phyloP scores from a whole-genome alignment of 2,329 filamentous ascomycete species.

The Didymella keratinophila region DNA sequence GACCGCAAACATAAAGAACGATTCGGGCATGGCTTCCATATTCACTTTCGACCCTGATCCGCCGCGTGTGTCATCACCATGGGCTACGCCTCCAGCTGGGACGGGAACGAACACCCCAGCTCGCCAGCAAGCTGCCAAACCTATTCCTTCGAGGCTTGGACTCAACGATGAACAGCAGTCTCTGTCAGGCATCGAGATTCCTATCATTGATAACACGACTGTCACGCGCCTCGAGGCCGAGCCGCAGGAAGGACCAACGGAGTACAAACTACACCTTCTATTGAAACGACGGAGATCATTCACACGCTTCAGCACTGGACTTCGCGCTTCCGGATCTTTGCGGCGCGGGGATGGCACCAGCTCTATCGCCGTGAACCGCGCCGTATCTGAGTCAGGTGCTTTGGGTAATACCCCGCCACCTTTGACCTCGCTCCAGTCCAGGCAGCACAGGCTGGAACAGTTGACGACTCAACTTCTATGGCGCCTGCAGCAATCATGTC shows the following conservation, averaged over 20 bases:
- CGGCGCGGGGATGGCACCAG: constrained; percentile 52
- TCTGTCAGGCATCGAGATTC: constrained; percentile 7
- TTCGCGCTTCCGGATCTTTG: constrained; percentile 60
- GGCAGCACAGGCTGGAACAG: constrained; percentile 86
- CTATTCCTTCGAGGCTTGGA: constrained; percentile 23
- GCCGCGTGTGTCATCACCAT: constrained; percentile 87
- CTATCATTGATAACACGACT: constrained; percentile 37
- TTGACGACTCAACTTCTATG: constrained; percentile 94
- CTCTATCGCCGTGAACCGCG: constrained; percentile 33
- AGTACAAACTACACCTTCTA: constrained; percentile 94
- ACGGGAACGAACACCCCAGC: constrained; percentile 25
- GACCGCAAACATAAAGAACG: background rate
- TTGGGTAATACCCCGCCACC: constrained; percentile 49
- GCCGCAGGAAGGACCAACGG: constrained; percentile 90
- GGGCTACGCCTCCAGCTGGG: constrained; percentile 68
- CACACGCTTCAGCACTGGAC: constrained; percentile 72
- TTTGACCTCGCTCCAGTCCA: constrained; percentile 69
- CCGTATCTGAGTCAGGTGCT: constrained; percentile 42
- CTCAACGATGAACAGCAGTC: constrained; percentile 14
- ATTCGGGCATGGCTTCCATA: constrained; percentile 80
- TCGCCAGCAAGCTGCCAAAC: constrained; percentile 28
- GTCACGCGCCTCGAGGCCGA: constrained; percentile 85
- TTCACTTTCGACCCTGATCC: constrained; percentile 94
- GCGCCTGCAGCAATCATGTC: constrained; percentile 93
- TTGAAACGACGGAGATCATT: constrained; percentile 80